Evolutionary conservation across 108 stramenopile species (phyloP).

Genomic region (Skeletonema potamos): DNA sequence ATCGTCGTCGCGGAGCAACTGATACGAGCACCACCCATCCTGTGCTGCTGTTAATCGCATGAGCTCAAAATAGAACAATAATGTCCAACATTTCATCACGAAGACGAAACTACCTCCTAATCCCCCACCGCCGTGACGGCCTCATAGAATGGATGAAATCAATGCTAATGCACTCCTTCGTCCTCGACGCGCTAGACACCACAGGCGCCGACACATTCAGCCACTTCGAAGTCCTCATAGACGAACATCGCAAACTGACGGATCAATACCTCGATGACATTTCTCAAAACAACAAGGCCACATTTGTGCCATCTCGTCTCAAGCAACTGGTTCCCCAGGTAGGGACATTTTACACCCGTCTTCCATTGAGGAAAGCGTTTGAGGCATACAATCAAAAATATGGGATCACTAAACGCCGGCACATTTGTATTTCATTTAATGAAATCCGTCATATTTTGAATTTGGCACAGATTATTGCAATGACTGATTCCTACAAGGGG

Average conservation of each 20-base stretch:
- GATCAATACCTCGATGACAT: slow-evolving; percentile 24
- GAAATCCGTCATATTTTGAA: slow-evolving; percentile 93
- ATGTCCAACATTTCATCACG: slow-evolving; percentile 78
- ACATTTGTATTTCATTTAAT: slow-evolving; percentile 89
- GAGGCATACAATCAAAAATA: slow-evolving; percentile 85
- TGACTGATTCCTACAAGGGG: slow-evolving; percentile 37
- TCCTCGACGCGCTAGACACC: slow-evolving; percentile 80
- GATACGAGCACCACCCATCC: too few species aligned
- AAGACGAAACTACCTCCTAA: slow-evolving; percentile 87
- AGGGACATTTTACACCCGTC: slow-evolving; percentile 83
- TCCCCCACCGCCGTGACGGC: slow-evolving; percentile 87
- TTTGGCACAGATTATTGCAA: slow-evolving; percentile 88
- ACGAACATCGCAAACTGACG: slow-evolving; percentile 75
- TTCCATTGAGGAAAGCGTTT: slow-evolving; percentile 84
- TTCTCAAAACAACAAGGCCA: slow-evolving; percentile 12
- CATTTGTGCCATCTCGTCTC: slow-evolving; percentile 43
- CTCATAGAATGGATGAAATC: slow-evolving; percentile 94
- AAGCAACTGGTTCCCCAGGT: slow-evolving; percentile 83
- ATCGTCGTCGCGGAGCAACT: too few species aligned
- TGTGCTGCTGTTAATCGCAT: too few species aligned
- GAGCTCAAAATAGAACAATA: slow-evolving; percentile 11
- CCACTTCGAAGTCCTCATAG: slow-evolving; percentile 89
- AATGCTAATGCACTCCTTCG: slow-evolving; percentile 91
- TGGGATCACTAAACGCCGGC: slow-evolving; percentile 72
- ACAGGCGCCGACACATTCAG: slow-evolving; percentile 85